Conservation (phyloP, 2,329 filamentous ascomycete species). For the Nemania abortiva region DNA sequence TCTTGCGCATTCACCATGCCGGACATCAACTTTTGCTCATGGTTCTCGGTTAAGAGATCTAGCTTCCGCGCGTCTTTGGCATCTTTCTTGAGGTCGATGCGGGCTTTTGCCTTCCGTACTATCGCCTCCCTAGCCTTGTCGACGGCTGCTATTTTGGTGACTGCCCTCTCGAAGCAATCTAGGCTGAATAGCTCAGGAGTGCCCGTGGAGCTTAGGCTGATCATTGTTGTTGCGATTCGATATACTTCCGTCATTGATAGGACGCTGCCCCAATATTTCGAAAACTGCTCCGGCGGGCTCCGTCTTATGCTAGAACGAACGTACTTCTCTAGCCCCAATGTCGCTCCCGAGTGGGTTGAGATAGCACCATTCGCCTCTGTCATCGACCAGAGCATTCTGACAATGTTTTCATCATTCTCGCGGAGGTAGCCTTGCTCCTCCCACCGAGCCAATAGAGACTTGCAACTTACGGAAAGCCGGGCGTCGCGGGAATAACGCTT, state of each 20-base stretch:
- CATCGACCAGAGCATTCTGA: conserved; percentile 45
- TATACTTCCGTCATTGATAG: conserved; percentile 47
- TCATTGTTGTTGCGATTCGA: conserved; percentile 48
- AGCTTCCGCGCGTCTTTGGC: conserved; percentile 48
- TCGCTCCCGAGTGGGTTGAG: conserved; percentile 17
- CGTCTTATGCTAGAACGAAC: background rate
- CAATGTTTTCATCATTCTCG: conserved; percentile 50
- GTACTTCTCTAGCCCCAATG: conserved; percentile 37
- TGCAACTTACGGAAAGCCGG: background rate
- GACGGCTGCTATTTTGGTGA: conserved; percentile 36
- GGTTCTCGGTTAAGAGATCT: conserved; percentile 68
- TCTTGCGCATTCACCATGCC: conserved; percentile 85
- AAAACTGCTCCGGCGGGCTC: conserved; percentile 6
- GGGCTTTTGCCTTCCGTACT: conserved; percentile 3
- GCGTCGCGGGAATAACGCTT: conserved; percentile 2
- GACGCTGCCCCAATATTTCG: conserved; percentile 37
- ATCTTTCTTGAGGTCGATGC: background rate
- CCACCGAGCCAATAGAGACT: conserved; percentile 16
- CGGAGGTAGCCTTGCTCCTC: conserved; percentile 41
- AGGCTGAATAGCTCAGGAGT: conserved; percentile 37
- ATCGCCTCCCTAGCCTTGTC: conserved; percentile 43
- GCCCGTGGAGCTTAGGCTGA: conserved; percentile 40
- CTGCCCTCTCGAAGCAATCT: conserved; percentile 39
- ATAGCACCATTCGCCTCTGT: conserved; percentile 29
- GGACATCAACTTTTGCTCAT: conserved; percentile 84